Percentiles rank a stretch among this genome's conserved stretches.
These are phyloP conservation scores for Cenchrus americanus DNA, from an alignment of 176 grass and related monocot species.

Conservation along the genomic window DNA sequence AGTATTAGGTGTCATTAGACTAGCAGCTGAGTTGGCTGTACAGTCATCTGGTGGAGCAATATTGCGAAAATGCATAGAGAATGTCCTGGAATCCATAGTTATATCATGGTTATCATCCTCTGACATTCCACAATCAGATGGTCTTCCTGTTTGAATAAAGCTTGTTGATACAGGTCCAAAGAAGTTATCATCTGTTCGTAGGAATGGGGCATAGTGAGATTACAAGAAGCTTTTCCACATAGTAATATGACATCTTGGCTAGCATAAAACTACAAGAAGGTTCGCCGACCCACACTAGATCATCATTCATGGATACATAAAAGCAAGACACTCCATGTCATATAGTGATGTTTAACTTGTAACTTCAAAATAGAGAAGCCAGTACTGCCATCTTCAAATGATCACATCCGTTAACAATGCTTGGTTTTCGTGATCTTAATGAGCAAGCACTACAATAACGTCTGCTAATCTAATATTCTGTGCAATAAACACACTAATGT, in stretches of 20 bases:
- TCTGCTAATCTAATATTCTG: background rate
- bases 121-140: slow-evolving; percentile 82
- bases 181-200: slow-evolving; percentile 81
- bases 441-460: slow-evolving; percentile 22
- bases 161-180: slow-evolving; percentile 88
- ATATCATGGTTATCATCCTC: slow-evolving; percentile 76
- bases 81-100: slow-evolving; percentile 88
- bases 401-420: slow-evolving; percentile 7
- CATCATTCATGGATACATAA: slow-evolving; percentile 4
- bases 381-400: slow-evolving; percentile 2
- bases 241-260: slow-evolving; percentile 7
- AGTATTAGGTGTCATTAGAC: slow-evolving; percentile 52
- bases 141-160: slow-evolving; percentile 72
- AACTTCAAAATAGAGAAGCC: background rate
- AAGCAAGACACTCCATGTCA: slow-evolving; percentile 17
- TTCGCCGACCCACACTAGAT: slow-evolving; percentile 5
- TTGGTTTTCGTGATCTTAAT: slow-evolving; percentile 2
- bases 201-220: slow-evolving; percentile 32
- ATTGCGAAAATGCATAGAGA: slow-evolving; percentile 77
- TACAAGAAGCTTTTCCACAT: background rate
- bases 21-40: slow-evolving; percentile 64
- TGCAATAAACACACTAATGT: background rate
- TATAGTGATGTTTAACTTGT: background rate
- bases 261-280: slow-evolving; percentile 32
- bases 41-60: slow-evolving; percentile 61